Evolutionary conservation across 2,329 filamentous ascomycete species (phyloP).

Genomic region (Canariomyces notabilis): DNA sequence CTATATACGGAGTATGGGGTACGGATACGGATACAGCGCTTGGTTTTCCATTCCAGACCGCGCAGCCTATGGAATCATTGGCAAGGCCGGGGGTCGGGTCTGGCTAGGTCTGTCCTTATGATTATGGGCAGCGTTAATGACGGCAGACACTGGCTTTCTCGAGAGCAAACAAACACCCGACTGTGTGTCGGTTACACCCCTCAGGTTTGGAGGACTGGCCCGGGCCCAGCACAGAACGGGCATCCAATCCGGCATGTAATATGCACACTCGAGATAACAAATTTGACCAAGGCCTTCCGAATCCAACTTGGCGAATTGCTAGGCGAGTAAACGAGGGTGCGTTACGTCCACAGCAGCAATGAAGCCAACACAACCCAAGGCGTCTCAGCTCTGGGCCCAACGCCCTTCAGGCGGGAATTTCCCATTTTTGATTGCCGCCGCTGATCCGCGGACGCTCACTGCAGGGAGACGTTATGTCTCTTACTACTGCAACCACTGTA

Average conservation of each 20-base stretch:
- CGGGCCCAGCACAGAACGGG: not conserved
- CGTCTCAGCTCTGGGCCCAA: not conserved
- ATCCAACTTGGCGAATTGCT: constrained; percentile 3
- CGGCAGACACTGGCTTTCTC: constrained; percentile 3
- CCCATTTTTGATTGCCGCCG: constrained; percentile 3
- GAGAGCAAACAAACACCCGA: not conserved
- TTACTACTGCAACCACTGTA: too few relatives aligned
- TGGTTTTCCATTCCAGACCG: constrained; percentile 17
- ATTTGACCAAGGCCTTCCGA: not conserved
- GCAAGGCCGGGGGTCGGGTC: too few relatives aligned
- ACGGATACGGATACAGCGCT: too few relatives aligned
- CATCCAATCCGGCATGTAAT: constrained; percentile 13
- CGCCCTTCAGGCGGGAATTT: not conserved
- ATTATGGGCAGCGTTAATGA: constrained; percentile 8
- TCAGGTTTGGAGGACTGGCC: constrained; percentile 5
- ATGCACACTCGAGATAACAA: constrained; percentile 3
- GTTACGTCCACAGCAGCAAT: too few relatives aligned
- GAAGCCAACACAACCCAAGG: not conserved
- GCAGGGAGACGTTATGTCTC: constrained; percentile 6
- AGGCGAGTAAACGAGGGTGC: too few relatives aligned
- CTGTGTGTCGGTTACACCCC: not conserved
- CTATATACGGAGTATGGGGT: constrained; percentile 14
- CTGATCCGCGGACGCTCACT: not conserved
- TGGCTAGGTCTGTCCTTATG: constrained; percentile 8
- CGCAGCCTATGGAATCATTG: constrained; percentile 10